Conservation (phyloP, 176 grass and related monocot species). For the Elaeis guineensis region DNA sequence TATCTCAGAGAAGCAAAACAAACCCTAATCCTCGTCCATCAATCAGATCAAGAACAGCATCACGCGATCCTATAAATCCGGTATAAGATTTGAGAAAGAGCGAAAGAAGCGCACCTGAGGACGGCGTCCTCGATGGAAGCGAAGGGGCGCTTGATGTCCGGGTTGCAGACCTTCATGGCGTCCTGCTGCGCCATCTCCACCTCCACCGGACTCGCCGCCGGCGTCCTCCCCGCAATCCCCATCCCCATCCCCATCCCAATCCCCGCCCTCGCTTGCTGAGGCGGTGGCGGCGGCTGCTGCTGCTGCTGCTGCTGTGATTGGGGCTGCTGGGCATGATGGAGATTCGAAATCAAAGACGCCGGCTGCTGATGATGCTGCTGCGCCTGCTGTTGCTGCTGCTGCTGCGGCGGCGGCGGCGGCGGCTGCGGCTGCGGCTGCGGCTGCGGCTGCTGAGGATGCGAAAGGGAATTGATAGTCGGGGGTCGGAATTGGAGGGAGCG, state of each 20-base stretch:
- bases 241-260: background rate
- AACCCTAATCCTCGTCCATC: too few species aligned
- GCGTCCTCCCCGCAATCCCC: background rate
- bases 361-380: constrained; percentile 31
- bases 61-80: too few species aligned
- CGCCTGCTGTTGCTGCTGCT: constrained; percentile 16
- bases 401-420: constrained; percentile 16
- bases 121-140: constrained; percentile 87
- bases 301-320: too few species aligned
- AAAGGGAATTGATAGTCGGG: constrained; percentile 6
- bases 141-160: constrained; percentile 75
- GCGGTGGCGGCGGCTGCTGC: too few species aligned
- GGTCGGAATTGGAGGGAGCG: constrained; percentile 54
- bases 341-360: background rate
- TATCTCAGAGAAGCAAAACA: too few species aligned
- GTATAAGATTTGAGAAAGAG: too few species aligned
- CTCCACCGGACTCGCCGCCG: constrained; percentile 47
- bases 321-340: too few species aligned
- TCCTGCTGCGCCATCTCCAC: constrained; percentile 97
- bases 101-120: constrained; percentile 36
- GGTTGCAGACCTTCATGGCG: constrained; percentile 81
- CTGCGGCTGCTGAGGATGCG: constrained; percentile 23
- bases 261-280: constrained; percentile 5
- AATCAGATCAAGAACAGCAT: too few species aligned
- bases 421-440: constrained; percentile 22